Percentiles rank a stretch among this genome's conserved stretches.
These are phyloP conservation scores for Ballota nigra DNA, from an alignment of 257 asterid genomes.

Conservation along the genomic window DNA sequence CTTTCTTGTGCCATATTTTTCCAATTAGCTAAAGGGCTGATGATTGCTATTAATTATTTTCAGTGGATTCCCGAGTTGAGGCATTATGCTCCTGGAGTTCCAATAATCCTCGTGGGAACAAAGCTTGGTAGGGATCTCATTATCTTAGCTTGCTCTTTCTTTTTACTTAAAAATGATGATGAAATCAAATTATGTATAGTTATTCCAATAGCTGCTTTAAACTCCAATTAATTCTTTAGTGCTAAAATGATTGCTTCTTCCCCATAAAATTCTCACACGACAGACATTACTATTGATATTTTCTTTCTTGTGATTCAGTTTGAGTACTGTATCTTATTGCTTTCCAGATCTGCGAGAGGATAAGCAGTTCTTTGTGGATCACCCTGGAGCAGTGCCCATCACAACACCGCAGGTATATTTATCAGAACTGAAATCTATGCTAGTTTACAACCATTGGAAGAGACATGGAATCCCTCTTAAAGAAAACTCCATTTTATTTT, in stretches of 20 bases:
- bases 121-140: slow-evolving; percentile 64
- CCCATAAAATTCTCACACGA: background rate
- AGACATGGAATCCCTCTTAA: background rate
- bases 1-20: background rate
- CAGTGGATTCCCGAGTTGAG: slow-evolving; percentile 92
- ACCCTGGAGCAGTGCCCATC: slow-evolving; percentile 66
- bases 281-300: background rate
- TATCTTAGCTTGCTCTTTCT: slow-evolving; percentile 17
- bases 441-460: background rate
- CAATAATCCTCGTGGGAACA: slow-evolving; percentile 85
- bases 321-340: slow-evolving; percentile 15
- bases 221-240: background rate
- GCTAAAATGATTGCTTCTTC: slow-evolving; percentile 1
- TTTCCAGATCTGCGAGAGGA: slow-evolving; percentile 62
- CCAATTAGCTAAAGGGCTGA: background rate
- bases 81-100: slow-evolving; percentile 88
- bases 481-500: slow-evolving; percentile 10
- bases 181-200: background rate
- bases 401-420: slow-evolving; percentile 46
- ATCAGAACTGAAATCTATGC: background rate
- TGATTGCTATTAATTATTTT: slow-evolving; percentile 19
- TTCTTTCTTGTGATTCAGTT: background rate
- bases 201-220: background rate
- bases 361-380: slow-evolving; percentile 47
- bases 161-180: background rate